Evolutionary conservation across 2,329 filamentous ascomycete genomes (phyloP).

Genomic region (Westerdykella aurantiaca): DNA sequence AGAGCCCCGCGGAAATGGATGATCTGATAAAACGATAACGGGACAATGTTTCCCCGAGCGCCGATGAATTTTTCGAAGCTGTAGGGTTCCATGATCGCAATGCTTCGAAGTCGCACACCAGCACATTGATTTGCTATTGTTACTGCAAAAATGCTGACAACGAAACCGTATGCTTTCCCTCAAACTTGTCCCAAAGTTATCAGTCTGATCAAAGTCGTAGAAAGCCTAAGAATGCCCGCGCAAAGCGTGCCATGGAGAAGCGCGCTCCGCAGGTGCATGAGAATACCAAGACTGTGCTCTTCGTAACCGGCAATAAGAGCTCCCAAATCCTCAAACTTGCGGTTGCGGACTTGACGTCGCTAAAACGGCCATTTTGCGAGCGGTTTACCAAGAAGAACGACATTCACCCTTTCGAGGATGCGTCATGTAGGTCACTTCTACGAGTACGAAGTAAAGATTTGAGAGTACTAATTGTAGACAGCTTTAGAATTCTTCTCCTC

Average conservation of each 20-base stretch:
- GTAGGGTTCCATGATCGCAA: not conserved
- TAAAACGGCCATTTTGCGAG: constrained; percentile 78
- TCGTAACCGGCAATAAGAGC: constrained; percentile 81
- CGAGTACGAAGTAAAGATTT: not conserved
- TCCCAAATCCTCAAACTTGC: constrained; percentile 78
- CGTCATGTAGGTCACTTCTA: constrained; percentile 47
- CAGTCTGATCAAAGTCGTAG: constrained; percentile 29
- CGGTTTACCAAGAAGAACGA: constrained; percentile 97
- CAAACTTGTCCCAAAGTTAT: not conserved
- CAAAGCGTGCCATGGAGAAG: constrained; percentile 90
- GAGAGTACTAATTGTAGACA: constrained; percentile 4
- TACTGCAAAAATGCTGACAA: not conserved
- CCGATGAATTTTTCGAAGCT: constrained; percentile 6
- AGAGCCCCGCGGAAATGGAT: not conserved
- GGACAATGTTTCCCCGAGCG: constrained; percentile 7
- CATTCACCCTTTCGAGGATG: constrained; percentile 90
- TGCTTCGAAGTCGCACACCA: not conserved
- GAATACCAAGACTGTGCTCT: constrained; percentile 83
- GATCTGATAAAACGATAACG: not conserved
- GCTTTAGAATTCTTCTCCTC: constrained; percentile 88
- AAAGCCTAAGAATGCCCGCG: constrained; percentile 76
- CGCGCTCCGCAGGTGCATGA: constrained; percentile 83
- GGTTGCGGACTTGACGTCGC: constrained; percentile 73
- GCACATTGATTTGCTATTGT: not conserved
- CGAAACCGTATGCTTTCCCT: not conserved